phyloP scores from a whole-genome alignment of 352 stramenopile species.

The Globisporangium splendens region DNA sequence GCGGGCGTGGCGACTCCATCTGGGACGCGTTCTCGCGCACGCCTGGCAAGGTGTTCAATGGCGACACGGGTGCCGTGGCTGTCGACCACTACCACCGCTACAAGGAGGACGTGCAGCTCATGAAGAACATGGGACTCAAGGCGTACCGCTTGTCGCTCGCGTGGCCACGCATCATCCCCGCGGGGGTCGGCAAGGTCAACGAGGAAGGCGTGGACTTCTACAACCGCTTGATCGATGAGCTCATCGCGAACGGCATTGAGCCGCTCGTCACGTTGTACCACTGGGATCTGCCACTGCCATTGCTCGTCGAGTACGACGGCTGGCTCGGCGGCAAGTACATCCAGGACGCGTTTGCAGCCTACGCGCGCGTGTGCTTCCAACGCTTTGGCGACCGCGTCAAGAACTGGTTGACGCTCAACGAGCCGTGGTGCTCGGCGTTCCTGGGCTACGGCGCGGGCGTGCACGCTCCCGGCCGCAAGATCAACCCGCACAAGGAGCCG shows the following conservation, averaged over 20 bases:
- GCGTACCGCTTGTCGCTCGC: constrained; percentile 90
- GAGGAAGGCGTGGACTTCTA: constrained; percentile 89
- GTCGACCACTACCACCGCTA: constrained; percentile 91
- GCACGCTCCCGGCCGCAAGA: constrained; percentile 71
- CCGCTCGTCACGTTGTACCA: constrained; percentile 95
- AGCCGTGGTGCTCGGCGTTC: constrained; percentile 85
- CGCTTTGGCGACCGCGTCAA: constrained; percentile 91
- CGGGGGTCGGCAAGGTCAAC: constrained; percentile 75
- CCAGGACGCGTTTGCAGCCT: constrained; percentile 75
- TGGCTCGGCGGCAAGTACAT: constrained; percentile 39
- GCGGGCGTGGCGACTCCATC: constrained; percentile 75
- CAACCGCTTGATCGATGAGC: constrained; percentile 83
- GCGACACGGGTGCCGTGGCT: constrained; percentile 81
- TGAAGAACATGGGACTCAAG: constrained; percentile 88
- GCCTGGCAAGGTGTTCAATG: constrained; percentile 57
- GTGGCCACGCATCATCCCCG: constrained; percentile 91
- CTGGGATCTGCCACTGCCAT: constrained; percentile 90
- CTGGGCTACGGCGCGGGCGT: constrained; percentile 84
- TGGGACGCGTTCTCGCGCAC: constrained; percentile 89
- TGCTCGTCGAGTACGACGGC: constrained; percentile 84
- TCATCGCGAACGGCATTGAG: constrained; percentile 83
- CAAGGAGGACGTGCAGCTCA: constrained; percentile 88
- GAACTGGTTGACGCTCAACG: constrained; percentile 93
- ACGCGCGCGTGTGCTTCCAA: constrained; percentile 89
- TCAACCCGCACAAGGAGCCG: constrained; percentile 56